These are phyloP conservation scores for Vaccinium darrowii DNA, from an alignment of 148 eudicot genomes.

Conservation along the genomic window DNA sequence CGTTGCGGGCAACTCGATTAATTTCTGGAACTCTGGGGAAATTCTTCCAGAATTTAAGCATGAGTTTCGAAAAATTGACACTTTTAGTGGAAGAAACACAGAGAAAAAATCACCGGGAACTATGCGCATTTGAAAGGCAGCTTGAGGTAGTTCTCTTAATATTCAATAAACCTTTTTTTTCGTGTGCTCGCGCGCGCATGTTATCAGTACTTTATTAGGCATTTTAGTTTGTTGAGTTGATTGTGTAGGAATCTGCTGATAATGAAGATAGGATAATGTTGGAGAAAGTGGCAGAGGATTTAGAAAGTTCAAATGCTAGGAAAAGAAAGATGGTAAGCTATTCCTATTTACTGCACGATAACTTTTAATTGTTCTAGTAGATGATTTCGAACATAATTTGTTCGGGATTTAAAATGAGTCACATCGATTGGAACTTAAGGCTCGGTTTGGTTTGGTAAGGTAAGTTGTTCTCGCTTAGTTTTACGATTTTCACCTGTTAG, in stretches of 20 bases:
- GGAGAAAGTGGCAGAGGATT: slow-evolving; percentile 24
- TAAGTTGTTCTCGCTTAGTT: background rate
- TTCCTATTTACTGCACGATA: background rate
- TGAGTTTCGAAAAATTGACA: slow-evolving; percentile 11
- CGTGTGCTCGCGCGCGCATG: background rate
- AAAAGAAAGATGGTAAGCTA: slow-evolving; percentile 24
- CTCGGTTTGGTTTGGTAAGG: no score
- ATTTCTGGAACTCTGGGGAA: slow-evolving; percentile 15
- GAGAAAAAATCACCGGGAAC: slow-evolving; percentile 17
- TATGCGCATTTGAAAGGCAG: slow-evolving; percentile 23
- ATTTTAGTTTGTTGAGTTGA: background rate
- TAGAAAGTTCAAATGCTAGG: slow-evolving; percentile 30
- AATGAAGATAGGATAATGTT: slow-evolving; percentile 26
- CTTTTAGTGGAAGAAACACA: slow-evolving; percentile 27
- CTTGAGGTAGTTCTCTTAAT: slow-evolving; percentile 21
- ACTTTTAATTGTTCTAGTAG: background rate
- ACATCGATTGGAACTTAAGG: no score
- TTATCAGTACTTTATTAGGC: background rate
- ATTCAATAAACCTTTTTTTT: background rate
- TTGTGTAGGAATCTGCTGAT: slow-evolving; percentile 23
- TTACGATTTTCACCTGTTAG: background rate
- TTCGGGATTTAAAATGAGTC: no score
- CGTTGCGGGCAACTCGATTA: slow-evolving; percentile 12
- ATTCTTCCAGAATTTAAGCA: slow-evolving; percentile 25
- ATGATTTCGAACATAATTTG: no score